Conservation (phyloP, 345 rosid species). For the Populus euphratica region DNA sequence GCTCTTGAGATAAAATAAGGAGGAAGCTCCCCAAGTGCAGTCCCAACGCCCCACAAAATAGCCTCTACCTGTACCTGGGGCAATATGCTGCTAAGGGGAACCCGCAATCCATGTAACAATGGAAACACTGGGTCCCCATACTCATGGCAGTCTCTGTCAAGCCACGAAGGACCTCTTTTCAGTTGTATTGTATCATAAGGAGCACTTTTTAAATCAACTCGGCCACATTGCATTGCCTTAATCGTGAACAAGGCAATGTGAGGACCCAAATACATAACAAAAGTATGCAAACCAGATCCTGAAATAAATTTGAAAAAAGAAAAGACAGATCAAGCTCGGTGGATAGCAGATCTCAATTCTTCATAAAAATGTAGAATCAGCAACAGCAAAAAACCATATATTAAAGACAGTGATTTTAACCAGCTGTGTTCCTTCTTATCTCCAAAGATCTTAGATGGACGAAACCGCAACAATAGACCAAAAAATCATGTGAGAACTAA, state of each 20-base stretch:
- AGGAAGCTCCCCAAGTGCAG: slow-evolving; percentile 99
- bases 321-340: neutral
- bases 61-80: slow-evolving; percentile 94
- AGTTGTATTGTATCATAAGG: slow-evolving; percentile 91
- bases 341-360: neutral
- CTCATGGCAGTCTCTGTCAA: slow-evolving; percentile 75
- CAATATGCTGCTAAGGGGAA: slow-evolving; percentile 83
- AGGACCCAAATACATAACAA: slow-evolving; percentile 96
- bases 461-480: neutral
- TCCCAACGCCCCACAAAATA: slow-evolving; percentile 91
- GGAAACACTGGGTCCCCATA: slow-evolving; percentile 74
- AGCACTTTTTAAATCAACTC: slow-evolving; percentile 88
- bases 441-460: neutral
- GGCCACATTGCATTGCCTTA: slow-evolving; percentile 90
- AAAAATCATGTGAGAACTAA: neutral
- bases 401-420: neutral
- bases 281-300: slow-evolving; percentile 99
- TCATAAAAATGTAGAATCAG: neutral
- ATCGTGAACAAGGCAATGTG: slow-evolving; percentile 92
- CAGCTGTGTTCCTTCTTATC: neutral
- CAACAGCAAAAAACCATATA: neutral
- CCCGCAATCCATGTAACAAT: slow-evolving; percentile 55
- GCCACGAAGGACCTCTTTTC: slow-evolving; percentile 87
- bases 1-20: slow-evolving; percentile 99
- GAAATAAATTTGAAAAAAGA: slow-evolving; percentile 12